Conservation (phyloP, 192 early-diverging fungal genomes). For the Gigaspora rosea region DNA sequence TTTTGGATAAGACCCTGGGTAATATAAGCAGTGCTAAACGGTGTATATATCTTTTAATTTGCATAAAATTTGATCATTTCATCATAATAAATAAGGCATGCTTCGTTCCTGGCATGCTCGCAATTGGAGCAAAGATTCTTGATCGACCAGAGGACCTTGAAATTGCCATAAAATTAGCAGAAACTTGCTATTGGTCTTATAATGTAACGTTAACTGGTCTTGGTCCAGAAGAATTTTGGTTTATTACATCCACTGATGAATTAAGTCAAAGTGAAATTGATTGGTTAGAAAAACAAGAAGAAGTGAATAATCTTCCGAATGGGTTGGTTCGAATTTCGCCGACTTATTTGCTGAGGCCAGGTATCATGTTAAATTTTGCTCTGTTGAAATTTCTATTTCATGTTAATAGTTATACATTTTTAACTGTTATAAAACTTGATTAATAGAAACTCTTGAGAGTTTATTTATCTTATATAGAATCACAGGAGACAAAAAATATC, state of each 20-base stretch:
- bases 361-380: conserved; percentile 31
- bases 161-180: conserved; percentile 43
- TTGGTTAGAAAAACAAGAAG: background rate
- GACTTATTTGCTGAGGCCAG: conserved; percentile 53
- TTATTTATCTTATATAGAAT: conserved; percentile 73
- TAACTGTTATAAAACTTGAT: background rate
- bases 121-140: conserved; percentile 48
- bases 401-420: background rate
- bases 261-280: conserved; percentile 17
- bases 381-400: background rate
- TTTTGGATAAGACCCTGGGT: too few relatives aligned
- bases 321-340: background rate
- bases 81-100: conserved; percentile 43
- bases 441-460: conserved; percentile 67
- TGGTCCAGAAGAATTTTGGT: conserved; percentile 53
- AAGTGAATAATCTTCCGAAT: conserved; percentile 23
- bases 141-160: conserved; percentile 40
- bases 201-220: conserved; percentile 48
- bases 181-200: conserved; percentile 53
- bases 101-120: conserved; percentile 53
- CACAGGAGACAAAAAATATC: conserved; percentile 65
- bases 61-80: too few relatives aligned
- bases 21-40: too few relatives aligned
- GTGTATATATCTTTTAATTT: too few relatives aligned
- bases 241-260: conserved; percentile 4